These are phyloP conservation scores for Juncus inflexus DNA, from an alignment of 176 grass and related monocot genomes.

Conservation along the genomic window DNA sequence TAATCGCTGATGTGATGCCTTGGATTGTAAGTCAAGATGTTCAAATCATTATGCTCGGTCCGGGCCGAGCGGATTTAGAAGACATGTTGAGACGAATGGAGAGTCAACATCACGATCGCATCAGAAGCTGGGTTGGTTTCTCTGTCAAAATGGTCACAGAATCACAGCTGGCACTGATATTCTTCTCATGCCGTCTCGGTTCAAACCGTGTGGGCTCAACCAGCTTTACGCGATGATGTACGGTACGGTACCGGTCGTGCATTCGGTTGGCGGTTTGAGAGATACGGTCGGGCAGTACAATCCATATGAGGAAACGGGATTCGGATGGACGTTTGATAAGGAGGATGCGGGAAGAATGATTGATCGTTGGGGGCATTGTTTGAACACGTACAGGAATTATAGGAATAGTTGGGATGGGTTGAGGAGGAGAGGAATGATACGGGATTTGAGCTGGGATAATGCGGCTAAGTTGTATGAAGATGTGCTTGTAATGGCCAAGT, in stretches of 20 bases:
- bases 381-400: constrained; percentile 71
- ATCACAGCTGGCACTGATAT: constrained; percentile 85
- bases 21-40: constrained; percentile 86
- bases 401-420: constrained; percentile 87
- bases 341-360: constrained; percentile 71
- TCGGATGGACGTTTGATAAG: constrained; percentile 85
- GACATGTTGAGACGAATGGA: constrained; percentile 66
- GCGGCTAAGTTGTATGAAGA: constrained; percentile 83
- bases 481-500: constrained; percentile 64
- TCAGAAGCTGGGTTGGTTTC: constrained; percentile 89
- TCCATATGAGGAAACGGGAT: constrained; percentile 57
- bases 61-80: constrained; percentile 85
- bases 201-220: constrained; percentile 86
- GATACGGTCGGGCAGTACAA: constrained; percentile 81
- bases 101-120: constrained; percentile 46
- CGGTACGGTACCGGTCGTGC: constrained; percentile 86
- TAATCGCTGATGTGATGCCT: constrained; percentile 82
- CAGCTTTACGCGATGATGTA: constrained; percentile 98
- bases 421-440: constrained; percentile 77
- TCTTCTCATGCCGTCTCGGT: constrained; percentile 89
- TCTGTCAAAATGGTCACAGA: constrained; percentile 78
- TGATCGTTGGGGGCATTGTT: constrained; percentile 63
- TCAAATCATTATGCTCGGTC: constrained; percentile 75
- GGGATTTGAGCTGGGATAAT: constrained; percentile 91
- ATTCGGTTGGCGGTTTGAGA: constrained; percentile 76